Conservation (phyloP, 768 basidiomycete genomes). For the Punctularia strigosozonata region DNA sequence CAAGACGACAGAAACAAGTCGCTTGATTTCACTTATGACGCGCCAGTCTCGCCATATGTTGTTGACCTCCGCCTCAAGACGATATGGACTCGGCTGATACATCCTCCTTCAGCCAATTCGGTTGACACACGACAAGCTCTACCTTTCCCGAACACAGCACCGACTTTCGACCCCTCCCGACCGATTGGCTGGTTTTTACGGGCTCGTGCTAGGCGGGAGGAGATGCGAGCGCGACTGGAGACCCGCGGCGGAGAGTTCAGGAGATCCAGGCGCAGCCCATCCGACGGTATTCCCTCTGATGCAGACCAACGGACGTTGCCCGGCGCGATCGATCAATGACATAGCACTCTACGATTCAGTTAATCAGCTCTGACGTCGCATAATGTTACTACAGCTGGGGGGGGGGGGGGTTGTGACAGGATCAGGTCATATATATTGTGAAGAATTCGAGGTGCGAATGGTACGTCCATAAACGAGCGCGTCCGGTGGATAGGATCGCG, state of each 20-base stretch:
- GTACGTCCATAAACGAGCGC: constrained; percentile 11
- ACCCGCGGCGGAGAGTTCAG: constrained; percentile 26
- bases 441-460: too few relatives aligned
- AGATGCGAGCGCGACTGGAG: constrained; percentile 38
- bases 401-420: constrained; percentile 2
- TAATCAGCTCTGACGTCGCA: constrained; percentile 6
- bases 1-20: neutral
- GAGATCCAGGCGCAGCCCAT: constrained; percentile 18
- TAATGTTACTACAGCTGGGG: constrained; percentile 2
- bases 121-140: constrained; percentile 8
- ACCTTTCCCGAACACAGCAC: constrained; percentile 13
- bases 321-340: constrained; percentile 14
- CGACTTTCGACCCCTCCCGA: too few relatives aligned
- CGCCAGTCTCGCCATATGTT: constrained; percentile 31
- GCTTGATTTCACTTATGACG: constrained; percentile 12
- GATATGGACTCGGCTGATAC: too few relatives aligned
- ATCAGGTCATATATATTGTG: too few relatives aligned
- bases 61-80: constrained; percentile 57
- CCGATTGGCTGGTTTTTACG: too few relatives aligned
- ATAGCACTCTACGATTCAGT: constrained; percentile 6
- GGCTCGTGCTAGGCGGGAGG: too few relatives aligned
- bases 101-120: too few relatives aligned
- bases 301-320: constrained; percentile 10
- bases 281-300: constrained; percentile 4
- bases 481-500: too few relatives aligned